Base-by-base conservation (phyloP, 331 rosid species). In the Quercus lobata region DNA sequence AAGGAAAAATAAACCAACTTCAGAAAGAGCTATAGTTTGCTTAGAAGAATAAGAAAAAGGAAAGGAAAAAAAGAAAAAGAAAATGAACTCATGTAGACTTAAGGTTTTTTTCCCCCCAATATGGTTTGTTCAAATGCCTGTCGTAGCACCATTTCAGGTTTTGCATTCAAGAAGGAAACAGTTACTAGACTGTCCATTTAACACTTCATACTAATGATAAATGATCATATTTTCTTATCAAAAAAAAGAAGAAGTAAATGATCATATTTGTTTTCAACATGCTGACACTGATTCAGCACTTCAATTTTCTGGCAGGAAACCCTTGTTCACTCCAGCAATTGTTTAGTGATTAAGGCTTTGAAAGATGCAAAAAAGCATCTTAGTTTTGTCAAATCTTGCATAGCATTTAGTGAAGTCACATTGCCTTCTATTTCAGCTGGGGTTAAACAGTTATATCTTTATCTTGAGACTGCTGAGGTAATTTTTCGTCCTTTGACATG, bases 391-490 rank as follows among this genome's bases (percentile, higher is more conserved):
- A 95, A 90, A 83, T 87, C 99, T 53, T 95, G 97, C 78, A 57
- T 95, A 68, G 90, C 96, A 21, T 95, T 91, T 89, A 89, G 90
- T 46, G 99, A 95, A 87, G 94, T 90, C 84, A 95, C 97, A 69
- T 81, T 93, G 82, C 99, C 97, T 70, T 92, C 97, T 63, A 82
- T 95, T 82, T 83, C 89, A 75, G 55, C 85, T 79, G 91, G 35
- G 66, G 87, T 57, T 57, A 85, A 85, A 84, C 93, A 89, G 88
- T 83, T 95, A 79, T 92, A 92, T 84, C 94, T 95, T 76, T 89
- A 89, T 82, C 87, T 95, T n/a, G 99, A 95, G 90, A 93, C 99
- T 35, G 91, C 97, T n/a, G 99, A 93, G 97, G 99, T 90, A 85
- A 35, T 27, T 54, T 75, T 55, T 75, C 32, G 65, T 66, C 49